Evolutionary conservation across 352 stramenopile genomes (phyloP).

Genomic region (Globisporangium spiculum): DNA sequence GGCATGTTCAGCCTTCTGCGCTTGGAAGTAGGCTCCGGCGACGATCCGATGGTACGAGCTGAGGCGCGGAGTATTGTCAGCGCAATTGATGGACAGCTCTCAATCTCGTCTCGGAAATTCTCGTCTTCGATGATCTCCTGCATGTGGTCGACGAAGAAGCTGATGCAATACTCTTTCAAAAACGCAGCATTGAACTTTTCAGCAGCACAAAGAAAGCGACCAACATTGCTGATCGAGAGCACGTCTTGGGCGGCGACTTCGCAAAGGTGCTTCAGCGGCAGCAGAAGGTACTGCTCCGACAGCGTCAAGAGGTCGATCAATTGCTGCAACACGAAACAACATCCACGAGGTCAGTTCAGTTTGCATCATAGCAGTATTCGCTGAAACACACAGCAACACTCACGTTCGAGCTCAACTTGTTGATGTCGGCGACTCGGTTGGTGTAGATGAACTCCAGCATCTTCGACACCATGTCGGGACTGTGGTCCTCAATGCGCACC

Average conservation of each 20-base stretch:
- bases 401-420: slow-evolving; percentile 71
- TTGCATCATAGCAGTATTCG: neutral
- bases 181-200: slow-evolving; percentile 84
- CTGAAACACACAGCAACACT: slow-evolving; percentile 12
- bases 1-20: slow-evolving; percentile 81
- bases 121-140: slow-evolving; percentile 81
- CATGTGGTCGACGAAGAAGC: slow-evolving; percentile 74
- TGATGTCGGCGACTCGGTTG: slow-evolving; percentile 81
- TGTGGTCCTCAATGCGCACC: slow-evolving; percentile 82
- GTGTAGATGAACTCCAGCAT: slow-evolving; percentile 94
- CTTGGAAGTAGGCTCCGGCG: slow-evolving; percentile 50
- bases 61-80: slow-evolving; percentile 74
- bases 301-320: slow-evolving; percentile 80
- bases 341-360: neutral
- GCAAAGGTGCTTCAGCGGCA: slow-evolving; percentile 73
- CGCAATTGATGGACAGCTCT: slow-evolving; percentile 71
- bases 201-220: slow-evolving; percentile 74
- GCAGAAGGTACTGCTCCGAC: slow-evolving; percentile 78
- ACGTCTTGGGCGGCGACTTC: slow-evolving; percentile 71
- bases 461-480: slow-evolving; percentile 81
- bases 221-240: slow-evolving; percentile 68
- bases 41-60: slow-evolving; percentile 27
- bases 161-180: slow-evolving; percentile 80
- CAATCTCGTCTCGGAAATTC: slow-evolving; percentile 79
- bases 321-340: slow-evolving; percentile 48